Base-by-base conservation (phyloP, 345 rosid species). In the Microcos paniculata region DNA sequence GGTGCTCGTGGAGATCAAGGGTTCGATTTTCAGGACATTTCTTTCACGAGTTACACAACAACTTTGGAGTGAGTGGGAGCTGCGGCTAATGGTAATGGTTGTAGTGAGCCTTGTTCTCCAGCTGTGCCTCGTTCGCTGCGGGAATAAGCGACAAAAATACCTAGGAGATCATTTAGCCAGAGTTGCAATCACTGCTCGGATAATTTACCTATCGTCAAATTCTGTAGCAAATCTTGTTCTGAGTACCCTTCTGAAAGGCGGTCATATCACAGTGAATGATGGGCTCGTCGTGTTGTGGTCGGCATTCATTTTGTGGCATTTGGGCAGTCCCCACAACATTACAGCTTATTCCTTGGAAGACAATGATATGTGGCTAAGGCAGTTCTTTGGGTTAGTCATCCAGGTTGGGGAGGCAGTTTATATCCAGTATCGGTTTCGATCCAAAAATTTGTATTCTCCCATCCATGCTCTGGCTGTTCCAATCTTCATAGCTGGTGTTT, bases 401-500 rank as follows among this genome's bases (percentile, higher is more conserved):
- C 76, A 74, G 30, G 30, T 64, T 0, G 72, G 66, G 2, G 66
- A 74, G 1, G 81, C 85, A 1, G 28, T 62, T 18, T 88, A 82
- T 33, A 83, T 90, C 59, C 77, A 75, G 66, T 18, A 77, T 16
- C 13, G 75, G 52, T 82, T 80, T 35, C 77, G 57, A 21, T 14
- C 21, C 4, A 4, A 79, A 38, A 70, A n/a, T n/a, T n/a, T n/a
- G n/a, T n/a, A n/a, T n/a, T n/a, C 70, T 1, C n/a, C 1, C 3
- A 75, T 86, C 13, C 70, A 78, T 0, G 53, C 16, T 12, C n/a
- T 85, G 3, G 70, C 77, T 28, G 28, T 73, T 2, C 78, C 76
- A n/a, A 78, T 85, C 76, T 53, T 88, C 4, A 45, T 65, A 1
- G 83, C 72, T 0, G 94, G 89, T 40, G 55, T 84, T 46, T 79